phyloP scores from a whole-genome alignment of 805 yeast genomes.

The Candida parachauliodes region DNA sequence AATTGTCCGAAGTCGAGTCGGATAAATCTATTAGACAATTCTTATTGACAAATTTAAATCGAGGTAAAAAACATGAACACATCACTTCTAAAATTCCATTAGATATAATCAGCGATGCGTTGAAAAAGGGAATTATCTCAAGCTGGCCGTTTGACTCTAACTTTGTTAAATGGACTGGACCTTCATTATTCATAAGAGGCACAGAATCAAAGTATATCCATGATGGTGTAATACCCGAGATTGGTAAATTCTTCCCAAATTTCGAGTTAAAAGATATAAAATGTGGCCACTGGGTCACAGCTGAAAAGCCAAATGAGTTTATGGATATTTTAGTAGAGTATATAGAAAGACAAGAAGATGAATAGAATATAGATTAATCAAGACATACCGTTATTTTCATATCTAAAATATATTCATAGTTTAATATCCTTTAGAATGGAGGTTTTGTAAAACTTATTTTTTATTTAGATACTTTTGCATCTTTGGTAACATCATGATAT shows the following conservation, averaged over 20 bases:
- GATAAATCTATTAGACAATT: constrained; percentile 67
- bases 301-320: constrained; percentile 81
- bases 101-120: constrained; percentile 57
- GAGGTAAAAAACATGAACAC: constrained; percentile 37
- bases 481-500: constrained; percentile 34
- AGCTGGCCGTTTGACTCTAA: constrained; percentile 71
- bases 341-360: constrained; percentile 47
- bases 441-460: neutral
- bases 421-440: no score
- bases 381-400: constrained; percentile 5
- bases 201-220: constrained; percentile 71
- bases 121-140: constrained; percentile 65
- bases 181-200: constrained; percentile 79
- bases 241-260: constrained; percentile 74
- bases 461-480: constrained; percentile 18
- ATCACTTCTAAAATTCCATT: constrained; percentile 65
- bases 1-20: constrained; percentile 60
- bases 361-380: constrained; percentile 3
- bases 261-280: constrained; percentile 73
- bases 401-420: constrained; percentile 27
- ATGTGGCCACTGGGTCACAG: constrained; percentile 91
- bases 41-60: constrained; percentile 62
- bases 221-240: constrained; percentile 71
- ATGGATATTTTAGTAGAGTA: constrained; percentile 59
- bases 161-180: constrained; percentile 58